Conservation (phyloP, 2,329 filamentous ascomycete genomes). For the Ophiostoma ulmi region DNA sequence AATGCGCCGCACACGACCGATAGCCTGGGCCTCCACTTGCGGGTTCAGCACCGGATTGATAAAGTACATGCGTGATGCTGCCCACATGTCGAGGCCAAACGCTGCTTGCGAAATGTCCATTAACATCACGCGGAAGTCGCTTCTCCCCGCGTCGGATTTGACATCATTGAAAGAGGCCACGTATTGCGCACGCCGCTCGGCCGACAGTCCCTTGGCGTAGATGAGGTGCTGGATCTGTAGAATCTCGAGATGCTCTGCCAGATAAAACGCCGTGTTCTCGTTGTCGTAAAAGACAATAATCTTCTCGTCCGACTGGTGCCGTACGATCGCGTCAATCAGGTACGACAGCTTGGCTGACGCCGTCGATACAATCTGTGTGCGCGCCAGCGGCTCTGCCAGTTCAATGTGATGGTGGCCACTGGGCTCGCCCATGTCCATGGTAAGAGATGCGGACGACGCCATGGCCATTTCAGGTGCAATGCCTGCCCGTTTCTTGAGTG, state of each 20-base stretch:
- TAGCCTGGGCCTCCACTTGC: conserved; percentile 80
- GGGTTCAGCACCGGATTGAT: conserved; percentile 83
- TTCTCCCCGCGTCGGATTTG: neutral
- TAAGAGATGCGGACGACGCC: neutral
- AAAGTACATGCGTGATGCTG: conserved; percentile 82
- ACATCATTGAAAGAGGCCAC: conserved; percentile 67
- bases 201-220: conserved; percentile 60
- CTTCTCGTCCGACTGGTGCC: conserved; percentile 68
- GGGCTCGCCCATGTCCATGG: neutral
- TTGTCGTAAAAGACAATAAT: conserved; percentile 91
- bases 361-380: conserved; percentile 67
- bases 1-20: conserved; percentile 83
- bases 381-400: conserved; percentile 47
- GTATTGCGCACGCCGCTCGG: conserved; percentile 64
- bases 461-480: neutral
- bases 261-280: conserved; percentile 79
- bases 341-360: conserved; percentile 85
- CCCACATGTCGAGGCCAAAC: conserved; percentile 78
- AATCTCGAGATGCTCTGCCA: conserved; percentile 76
- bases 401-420: neutral
- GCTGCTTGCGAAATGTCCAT: conserved; percentile 91
- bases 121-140: conserved; percentile 65
- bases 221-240: conserved; percentile 58
- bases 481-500: conserved; percentile 11
- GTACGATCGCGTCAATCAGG: conserved; percentile 65